Evolutionary conservation across 2,329 filamentous ascomycete species (phyloP).

Genomic region (Ilyonectria robusta): DNA sequence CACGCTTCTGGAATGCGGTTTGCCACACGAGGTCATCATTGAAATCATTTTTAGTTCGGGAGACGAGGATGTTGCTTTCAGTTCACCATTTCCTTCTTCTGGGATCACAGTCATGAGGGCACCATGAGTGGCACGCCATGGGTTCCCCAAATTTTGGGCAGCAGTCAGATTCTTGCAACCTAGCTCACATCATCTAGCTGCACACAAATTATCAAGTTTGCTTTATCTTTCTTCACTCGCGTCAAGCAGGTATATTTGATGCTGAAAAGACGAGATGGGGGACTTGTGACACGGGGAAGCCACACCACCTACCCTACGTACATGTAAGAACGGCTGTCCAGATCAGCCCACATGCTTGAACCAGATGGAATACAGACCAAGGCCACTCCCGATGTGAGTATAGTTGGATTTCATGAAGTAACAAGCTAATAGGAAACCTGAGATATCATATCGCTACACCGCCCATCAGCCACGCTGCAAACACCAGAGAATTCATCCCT

Average conservation of each 20-base stretch:
- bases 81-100: not conserved
- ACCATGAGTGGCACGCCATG: not conserved
- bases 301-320: not conserved
- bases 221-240: not conserved
- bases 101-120: not conserved
- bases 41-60: not conserved
- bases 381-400: too few relatives aligned
- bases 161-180: not conserved
- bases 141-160: not conserved
- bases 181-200: not conserved
- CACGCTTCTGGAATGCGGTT: not conserved
- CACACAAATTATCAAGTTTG: not conserved
- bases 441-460: not conserved
- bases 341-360: not conserved
- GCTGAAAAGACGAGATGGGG: not conserved
- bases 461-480: not conserved
- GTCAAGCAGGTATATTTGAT: not conserved
- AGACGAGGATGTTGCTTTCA: too few relatives aligned
- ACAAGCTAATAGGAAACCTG: too few relatives aligned
- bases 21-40: not conserved
- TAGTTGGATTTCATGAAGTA: too few relatives aligned
- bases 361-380: not conserved
- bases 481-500: not conserved
- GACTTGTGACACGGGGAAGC: not conserved
- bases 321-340: not conserved